Base-by-base conservation (phyloP, 176 grass and related monocot genomes). In the Phoenix dactylifera region DNA sequence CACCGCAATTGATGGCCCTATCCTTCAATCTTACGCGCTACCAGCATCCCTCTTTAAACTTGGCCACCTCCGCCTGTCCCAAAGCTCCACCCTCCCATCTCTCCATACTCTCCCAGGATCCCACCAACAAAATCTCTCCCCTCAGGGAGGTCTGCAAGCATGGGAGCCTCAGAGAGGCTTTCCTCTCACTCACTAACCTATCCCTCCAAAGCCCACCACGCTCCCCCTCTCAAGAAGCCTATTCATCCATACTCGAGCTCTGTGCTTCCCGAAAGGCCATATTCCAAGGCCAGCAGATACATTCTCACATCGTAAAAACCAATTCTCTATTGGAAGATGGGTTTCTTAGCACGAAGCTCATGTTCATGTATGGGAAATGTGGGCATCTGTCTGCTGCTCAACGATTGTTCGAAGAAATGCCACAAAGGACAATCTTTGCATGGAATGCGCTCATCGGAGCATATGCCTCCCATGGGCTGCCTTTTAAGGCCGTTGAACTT, bases 381-480 rank as follows among this genome's bases (percentile, higher is more conserved):
- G 83, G 77, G 18, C 73, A 54, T 9, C 54, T 87, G 19, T 23
- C 7, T 6, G 76, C 83, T 48, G 86, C 86, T 16, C 79, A 77
- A 52, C 71, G 72, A 16, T 53, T 96, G 77, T 90, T 96, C 28
- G 80, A 90, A 30, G 83, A 75, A 77, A 79, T 95, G 86, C 65
- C 86, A 29, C 66, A 22, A 2, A 82, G 74, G 56, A 87, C 86
- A 4, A 74, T 95, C 17, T 95, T 95, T 73, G 60, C 86, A 49
- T 95, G 91, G 91, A 95, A 90, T 58, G 91, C 86, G 16, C 91
- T 96, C 60, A 66, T 90, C 15, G 91, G 91, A 6, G 80, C 83
- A 9, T 87, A 82, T 69, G 74, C 85, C 4, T 74, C 71, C 19
- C 48, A 58, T 7, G 82, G 56, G 56, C 52, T 63, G 6, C 17